Conservation (phyloP, 2,329 filamentous ascomycete species). For the Akanthomyces muscarius region DNA sequence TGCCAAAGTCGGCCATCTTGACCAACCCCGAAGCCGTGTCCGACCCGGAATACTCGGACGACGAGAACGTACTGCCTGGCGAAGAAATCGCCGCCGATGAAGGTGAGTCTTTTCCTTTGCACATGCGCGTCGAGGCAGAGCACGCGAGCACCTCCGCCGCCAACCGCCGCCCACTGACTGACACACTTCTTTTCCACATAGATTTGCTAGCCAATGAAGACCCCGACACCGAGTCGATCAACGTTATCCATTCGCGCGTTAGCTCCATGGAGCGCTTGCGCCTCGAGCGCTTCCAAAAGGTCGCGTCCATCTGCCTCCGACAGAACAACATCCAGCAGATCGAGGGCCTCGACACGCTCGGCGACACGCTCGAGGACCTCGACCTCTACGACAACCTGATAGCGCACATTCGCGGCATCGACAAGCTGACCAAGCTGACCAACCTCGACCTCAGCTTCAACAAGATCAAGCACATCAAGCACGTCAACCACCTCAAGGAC, state of each 20-base stretch:
- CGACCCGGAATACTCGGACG: conserved; percentile 79
- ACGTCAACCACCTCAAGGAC: conserved; percentile 70
- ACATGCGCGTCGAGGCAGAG: no score
- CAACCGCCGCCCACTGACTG: not conserved
- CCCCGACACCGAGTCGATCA: conserved; percentile 69
- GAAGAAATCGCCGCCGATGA: conserved; percentile 80
- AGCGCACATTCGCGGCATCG: conserved; percentile 77
- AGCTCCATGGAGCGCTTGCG: conserved; percentile 70
- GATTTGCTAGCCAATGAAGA: conserved; percentile 60
- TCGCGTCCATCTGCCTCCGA: conserved; percentile 78
- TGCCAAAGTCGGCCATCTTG: conserved; percentile 60
- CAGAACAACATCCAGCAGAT: conserved; percentile 86
- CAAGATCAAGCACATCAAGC: conserved; percentile 98
- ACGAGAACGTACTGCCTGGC: conserved; percentile 62
- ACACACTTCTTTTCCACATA: conserved; percentile 27
- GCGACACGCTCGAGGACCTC: conserved; percentile 69
- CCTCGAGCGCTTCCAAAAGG: conserved; percentile 78
- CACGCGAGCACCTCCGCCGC: not conserved
- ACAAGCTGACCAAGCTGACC: conserved; percentile 69
- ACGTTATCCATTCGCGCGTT: conserved; percentile 84
- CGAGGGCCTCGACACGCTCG: conserved; percentile 65
- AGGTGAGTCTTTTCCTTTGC: conserved; percentile 44
- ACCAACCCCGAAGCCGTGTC: conserved; percentile 77
- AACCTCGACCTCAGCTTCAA: conserved; percentile 94
- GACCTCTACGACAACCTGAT: conserved; percentile 98